These are phyloP conservation scores for Lepidium campestre DNA, from an alignment of 441 rosid species.

Conservation along the genomic window DNA sequence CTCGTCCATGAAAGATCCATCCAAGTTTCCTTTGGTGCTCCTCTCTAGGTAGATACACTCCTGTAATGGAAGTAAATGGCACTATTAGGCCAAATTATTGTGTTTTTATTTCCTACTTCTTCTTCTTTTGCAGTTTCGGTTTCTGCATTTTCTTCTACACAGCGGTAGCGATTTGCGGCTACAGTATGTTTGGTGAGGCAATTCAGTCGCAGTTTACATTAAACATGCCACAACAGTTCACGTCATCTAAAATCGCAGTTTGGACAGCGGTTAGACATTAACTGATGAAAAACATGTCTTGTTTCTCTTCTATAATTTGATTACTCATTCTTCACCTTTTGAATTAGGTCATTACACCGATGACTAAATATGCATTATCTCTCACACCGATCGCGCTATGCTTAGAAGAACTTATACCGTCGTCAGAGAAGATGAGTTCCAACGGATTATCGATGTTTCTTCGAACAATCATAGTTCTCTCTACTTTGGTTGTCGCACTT, in stretches of 20 bases:
- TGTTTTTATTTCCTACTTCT: background rate
- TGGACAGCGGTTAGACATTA: conserved; percentile 60
- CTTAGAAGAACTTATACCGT: conserved; percentile 68
- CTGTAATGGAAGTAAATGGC: background rate
- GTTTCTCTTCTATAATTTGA: background rate
- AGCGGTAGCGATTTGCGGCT: conserved; percentile 55
- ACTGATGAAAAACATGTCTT: background rate
- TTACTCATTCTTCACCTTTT: background rate
- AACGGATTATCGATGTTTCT: conserved; percentile 38
- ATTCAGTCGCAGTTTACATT: conserved; percentile 71
- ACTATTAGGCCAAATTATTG: background rate
- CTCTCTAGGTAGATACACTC: conserved; percentile 33
- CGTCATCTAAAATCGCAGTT: conserved; percentile 57
- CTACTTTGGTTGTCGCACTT: conserved; percentile 66
- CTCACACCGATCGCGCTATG: conserved; percentile 64
- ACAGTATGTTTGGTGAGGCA: conserved; percentile 64
- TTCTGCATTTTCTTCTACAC: conserved; percentile 49
- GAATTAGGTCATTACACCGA: conserved; percentile 61
- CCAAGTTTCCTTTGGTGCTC: conserved; percentile 48
- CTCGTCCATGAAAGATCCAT: conserved; percentile 67
- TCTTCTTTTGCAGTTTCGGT: conserved; percentile 42
- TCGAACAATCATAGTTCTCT: conserved; percentile 54
- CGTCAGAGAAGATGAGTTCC: conserved; percentile 32
- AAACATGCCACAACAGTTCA: conserved; percentile 62
- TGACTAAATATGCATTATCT: conserved; percentile 75